These are phyloP conservation scores for Cordyceps militaris DNA, from an alignment of 2,329 filamentous ascomycete genomes.

Conservation along the genomic window DNA sequence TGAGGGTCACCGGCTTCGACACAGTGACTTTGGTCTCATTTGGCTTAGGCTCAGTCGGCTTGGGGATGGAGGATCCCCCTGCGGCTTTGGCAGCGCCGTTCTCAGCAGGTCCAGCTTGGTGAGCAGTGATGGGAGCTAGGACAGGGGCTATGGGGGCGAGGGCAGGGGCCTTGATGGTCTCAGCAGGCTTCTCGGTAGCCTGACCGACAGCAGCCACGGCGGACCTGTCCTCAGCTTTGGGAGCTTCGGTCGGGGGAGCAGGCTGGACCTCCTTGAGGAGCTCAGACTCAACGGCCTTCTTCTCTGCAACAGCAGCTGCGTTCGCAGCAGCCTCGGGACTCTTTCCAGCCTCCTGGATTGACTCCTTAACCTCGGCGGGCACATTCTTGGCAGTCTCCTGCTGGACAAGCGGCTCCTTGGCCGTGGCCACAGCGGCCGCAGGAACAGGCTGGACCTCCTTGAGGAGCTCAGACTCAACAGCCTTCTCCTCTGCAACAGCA, in stretches of 20 bases:
- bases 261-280: conserved; percentile 57
- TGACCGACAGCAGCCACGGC: conserved; percentile 8
- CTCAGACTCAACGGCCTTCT: conserved; percentile 67
- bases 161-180: conserved; percentile 13
- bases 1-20: conserved; percentile 14
- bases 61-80: conserved; percentile 13
- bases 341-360: conserved; percentile 49
- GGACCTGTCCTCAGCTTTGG: conserved; percentile 14
- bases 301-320: conserved; percentile 63
- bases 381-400: conserved; percentile 43
- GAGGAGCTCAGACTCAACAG: conserved; percentile 66
- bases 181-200: conserved; percentile 2
- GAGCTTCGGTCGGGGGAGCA: conserved; percentile 24
- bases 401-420: conserved; percentile 18
- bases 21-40: conserved; percentile 15
- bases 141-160: conserved; percentile 16
- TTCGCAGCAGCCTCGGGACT: conserved; percentile 66
- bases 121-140: conserved; percentile 14
- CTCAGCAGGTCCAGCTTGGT: not conserved
- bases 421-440: conserved; percentile 18
- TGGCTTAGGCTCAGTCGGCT: conserved; percentile 14
- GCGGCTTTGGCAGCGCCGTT: conserved; percentile 11
- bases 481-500: conserved; percentile 68
- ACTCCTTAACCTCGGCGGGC: conserved; percentile 50
- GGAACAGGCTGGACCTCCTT: conserved; percentile 48